These are phyloP conservation scores for Erythrophleum fordii DNA, from an alignment of 306 rosid genomes.

Conservation along the genomic window DNA sequence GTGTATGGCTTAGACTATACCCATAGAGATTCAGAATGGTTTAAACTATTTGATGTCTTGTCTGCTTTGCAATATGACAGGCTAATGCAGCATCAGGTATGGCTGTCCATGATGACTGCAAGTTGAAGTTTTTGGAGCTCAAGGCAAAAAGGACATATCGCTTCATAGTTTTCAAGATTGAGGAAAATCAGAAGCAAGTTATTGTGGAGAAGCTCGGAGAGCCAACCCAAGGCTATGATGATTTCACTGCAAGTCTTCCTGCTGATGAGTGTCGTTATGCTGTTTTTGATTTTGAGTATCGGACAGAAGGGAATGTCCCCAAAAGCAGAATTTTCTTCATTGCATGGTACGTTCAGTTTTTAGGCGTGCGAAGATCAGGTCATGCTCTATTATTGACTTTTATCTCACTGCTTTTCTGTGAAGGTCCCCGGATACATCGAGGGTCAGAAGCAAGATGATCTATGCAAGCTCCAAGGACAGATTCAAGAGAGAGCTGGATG, in stretches of 20 bases:
- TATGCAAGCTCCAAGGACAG: conserved; percentile 49
- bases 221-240: conserved; percentile 57
- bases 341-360: conserved; percentile 49
- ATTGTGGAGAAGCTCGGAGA: conserved; percentile 65
- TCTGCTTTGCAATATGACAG: conserved; percentile 37
- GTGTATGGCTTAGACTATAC: neutral
- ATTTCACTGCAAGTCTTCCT: conserved; percentile 57
- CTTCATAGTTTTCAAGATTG: conserved; percentile 34
- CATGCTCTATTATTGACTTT: neutral
- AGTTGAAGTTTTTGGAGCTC: conserved; percentile 56
- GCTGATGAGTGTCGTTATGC: conserved; percentile 63
- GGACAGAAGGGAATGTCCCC: conserved; percentile 55
- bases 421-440: conserved; percentile 66
- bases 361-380: neutral
- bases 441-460: conserved; percentile 72
- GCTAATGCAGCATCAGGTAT: conserved; percentile 53
- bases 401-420: conserved; percentile 17
- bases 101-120: conserved; percentile 67
- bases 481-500: conserved; percentile 34
- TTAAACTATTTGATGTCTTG: neutral
- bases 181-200: conserved; percentile 62
- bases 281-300: conserved; percentile 59
- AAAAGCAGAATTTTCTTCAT: conserved; percentile 64
- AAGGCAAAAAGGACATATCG: conserved; percentile 54
- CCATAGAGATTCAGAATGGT: neutral